Evolutionary conservation across 2,329 filamentous ascomycete genomes (phyloP).

Genomic region (Cryphonectria radicalis): DNA sequence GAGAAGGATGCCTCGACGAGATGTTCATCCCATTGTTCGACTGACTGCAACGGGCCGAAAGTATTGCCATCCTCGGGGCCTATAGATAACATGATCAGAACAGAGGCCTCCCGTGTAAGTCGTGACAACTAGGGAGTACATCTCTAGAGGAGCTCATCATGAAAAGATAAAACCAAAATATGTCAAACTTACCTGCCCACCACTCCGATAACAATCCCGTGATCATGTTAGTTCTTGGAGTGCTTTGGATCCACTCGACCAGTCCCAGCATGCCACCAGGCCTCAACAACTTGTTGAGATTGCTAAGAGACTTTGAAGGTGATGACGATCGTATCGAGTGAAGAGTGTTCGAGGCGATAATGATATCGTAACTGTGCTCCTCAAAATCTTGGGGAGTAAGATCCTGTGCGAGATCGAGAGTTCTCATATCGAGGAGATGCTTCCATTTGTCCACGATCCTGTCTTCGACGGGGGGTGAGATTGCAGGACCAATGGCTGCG

Average conservation of each 20-base stretch:
- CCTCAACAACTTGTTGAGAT: neutral
- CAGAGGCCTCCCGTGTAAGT: neutral
- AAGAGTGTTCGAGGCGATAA: neutral
- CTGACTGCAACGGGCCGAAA: neutral
- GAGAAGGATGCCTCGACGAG: neutral
- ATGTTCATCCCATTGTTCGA: neutral
- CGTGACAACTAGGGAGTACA: neutral
- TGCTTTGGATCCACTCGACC: neutral
- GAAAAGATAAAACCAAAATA: neutral
- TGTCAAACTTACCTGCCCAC: neutral
- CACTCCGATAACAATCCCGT: neutral
- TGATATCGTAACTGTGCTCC: neutral
- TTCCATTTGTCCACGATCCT: neutral
- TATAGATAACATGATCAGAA: neutral
- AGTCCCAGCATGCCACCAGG: neutral
- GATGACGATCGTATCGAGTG: neutral
- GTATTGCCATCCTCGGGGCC: neutral
- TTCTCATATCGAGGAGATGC: neutral
- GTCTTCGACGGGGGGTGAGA: neutral
- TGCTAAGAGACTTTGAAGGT: neutral
- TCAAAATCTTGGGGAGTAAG: neutral
- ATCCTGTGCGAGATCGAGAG: neutral
- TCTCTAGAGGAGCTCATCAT: no score
- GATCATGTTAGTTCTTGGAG: neutral
- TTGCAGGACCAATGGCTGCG: neutral